Base-by-base conservation (phyloP, 305 asterid genomes). In the Solanum hybrid region DNA sequence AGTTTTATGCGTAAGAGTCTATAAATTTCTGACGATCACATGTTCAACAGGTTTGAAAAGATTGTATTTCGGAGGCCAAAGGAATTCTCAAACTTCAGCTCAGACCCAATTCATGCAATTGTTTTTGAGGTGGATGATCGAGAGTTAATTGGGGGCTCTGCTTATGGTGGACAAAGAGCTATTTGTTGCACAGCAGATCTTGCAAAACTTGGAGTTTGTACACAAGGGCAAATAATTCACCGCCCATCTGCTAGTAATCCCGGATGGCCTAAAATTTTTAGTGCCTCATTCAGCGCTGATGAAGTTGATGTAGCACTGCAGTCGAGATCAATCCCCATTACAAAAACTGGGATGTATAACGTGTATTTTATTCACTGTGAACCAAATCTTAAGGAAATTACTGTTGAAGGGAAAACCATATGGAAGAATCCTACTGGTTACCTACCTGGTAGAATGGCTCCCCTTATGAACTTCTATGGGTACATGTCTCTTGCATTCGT, bases 401-500 rank as follows among this genome's bases (percentile, higher is more conserved):
- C 72, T 88, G 93, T 96, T 32, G 95, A 94, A 66, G 99, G 99
- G 85, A 95, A 94, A 95, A 94, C 98, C 81, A 94, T 98, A 60
- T 98, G 99, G 99, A 98, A 97, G 93, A 97, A 97, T 86, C 98
- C 98, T 29, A 92, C 92, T 12, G 99, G 99, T 86, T 98, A 95
- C 91, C 93, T 98, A 56, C 99, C 99, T 37, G 99, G 99, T 89
- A 94, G 99, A 92, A 98, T 98, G 99, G 98, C 99, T 64, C 99
- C 99, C 3, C 95, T 98, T 69, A 94, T 93, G 99, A 94, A 93
- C 81, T 98, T 96, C 92, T 98, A 93, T 37, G 97, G 98, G 82
- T 92, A 94, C 91, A 95, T 97, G 97, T 97, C 99, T 88, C 95
- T 98, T 81, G 96, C 98, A 88, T 96, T 96, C 87, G 94, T 96